Evolutionary conservation across 2,329 filamentous ascomycete species (phyloP), one percentile per base, ranked within the genome.

Genomic region (Sordariomycetes sp.): DNA sequence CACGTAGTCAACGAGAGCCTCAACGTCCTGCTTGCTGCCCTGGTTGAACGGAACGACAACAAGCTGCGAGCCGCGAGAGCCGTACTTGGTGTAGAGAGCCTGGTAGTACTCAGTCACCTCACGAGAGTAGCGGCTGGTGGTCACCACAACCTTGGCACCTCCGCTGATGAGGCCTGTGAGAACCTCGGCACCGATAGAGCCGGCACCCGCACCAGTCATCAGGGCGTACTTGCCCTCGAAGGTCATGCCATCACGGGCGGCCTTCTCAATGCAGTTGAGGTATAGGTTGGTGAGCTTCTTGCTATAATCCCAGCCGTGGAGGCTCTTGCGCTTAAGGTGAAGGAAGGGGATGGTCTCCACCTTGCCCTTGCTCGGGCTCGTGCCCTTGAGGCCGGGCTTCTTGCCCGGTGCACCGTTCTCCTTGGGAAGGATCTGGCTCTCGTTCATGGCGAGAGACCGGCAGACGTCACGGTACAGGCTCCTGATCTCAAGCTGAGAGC

Each of bases 71-170:
- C 94, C 94, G 62, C 90, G 88, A 60, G 90, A 89, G 66, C 94
- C 94, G 66, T 88, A 96, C 60, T 91, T 88, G 61, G 91, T 88
- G 72, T 99, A 99, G 88, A 99, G 97, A 58, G 90, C 85, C 74
- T 99, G 94, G 75, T 99, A 99, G 76, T 97, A 99, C 75, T 99
- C 94, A 6, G 94, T 99, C 58, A 99, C 94, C 71, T 96, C 88
- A 52, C 90, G 89, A 17, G 94, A 99, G 78, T 94, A 99, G 64
- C 94, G 86, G 67, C 89, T 96, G 20, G 94, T 99, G 15, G 94
- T 99, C 59, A 99, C 95, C 56, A 97, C 78, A 48, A 99, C 95
- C 77, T 94, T 95, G 63, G 94, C 94, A 68, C 94, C 94, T 74
- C 95, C 94, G 67, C 90, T 95, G 71, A 99, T 90, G 61, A 99